These are phyloP conservation scores for Neospora caninum DNA, from an alignment of 169 alveolate species.

Conservation along the genomic window DNA sequence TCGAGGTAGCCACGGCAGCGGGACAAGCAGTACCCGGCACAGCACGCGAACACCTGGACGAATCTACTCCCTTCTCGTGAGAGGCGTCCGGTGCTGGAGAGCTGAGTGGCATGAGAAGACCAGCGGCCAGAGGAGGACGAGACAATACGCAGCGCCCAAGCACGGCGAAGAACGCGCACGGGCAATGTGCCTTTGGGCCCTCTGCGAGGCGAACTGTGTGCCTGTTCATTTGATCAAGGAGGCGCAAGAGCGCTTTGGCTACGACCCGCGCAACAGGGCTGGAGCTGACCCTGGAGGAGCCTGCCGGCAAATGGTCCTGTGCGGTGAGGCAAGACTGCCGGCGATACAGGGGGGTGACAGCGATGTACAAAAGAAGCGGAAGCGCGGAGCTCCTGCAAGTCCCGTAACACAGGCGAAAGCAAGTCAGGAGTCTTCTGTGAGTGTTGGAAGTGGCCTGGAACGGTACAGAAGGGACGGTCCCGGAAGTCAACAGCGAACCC, in stretches of 20 bases:
- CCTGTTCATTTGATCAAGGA: constrained; percentile 62
- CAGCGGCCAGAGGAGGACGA: constrained; percentile 65
- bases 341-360: background rate
- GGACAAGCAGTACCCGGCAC: background rate
- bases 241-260: constrained; percentile 65
- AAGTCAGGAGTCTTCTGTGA: background rate
- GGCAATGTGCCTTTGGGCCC: constrained; percentile 62
- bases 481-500: background rate
- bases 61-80: constrained; percentile 59
- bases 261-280: constrained; percentile 51
- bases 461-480: background rate
- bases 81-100: constrained; percentile 71
- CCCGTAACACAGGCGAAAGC: background rate
- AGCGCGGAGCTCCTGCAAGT: background rate
- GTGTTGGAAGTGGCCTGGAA: background rate
- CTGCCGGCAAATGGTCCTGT: background rate
- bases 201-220: constrained; percentile 60
- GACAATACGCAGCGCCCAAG: constrained; percentile 68
- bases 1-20: background rate
- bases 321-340: background rate
- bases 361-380: background rate
- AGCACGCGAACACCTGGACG: constrained; percentile 65
- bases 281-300: background rate
- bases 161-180: constrained; percentile 69
- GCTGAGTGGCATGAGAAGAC: constrained; percentile 67